Evolutionary conservation across 306 rosid species (phyloP).

Genomic region (Dalbergia oliveri): DNA sequence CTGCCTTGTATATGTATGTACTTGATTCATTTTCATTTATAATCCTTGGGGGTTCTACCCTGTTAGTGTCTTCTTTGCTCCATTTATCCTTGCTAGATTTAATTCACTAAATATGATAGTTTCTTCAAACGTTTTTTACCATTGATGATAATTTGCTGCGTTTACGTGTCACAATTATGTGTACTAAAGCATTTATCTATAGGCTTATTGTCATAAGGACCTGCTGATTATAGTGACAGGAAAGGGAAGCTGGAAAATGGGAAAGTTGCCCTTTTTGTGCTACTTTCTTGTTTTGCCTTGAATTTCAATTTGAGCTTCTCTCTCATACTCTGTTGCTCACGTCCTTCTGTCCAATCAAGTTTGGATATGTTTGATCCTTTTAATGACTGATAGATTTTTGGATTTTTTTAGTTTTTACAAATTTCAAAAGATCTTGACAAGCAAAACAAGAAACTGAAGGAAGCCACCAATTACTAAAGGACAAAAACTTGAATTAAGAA

Average conservation of each 20-base stretch:
- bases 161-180: not conserved
- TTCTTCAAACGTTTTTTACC: not conserved
- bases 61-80: no score
- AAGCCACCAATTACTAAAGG: not conserved
- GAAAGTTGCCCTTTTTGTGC: constrained; percentile 1
- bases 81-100: not conserved
- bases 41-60: no score
- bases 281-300: not conserved
- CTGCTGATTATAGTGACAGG: not conserved
- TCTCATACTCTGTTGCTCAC: not conserved
- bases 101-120: not conserved
- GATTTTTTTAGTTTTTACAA: constrained; percentile 11
- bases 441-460: not conserved
- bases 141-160: not conserved
- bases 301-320: constrained; percentile 28
- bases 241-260: constrained; percentile 9
- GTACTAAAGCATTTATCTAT: not conserved
- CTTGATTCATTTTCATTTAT: not conserved
- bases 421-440: not conserved
- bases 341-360: not conserved
- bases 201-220: not conserved
- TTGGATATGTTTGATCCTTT: not conserved
- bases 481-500: constrained; percentile 8
- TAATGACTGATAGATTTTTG: not conserved
- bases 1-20: not conserved